A percentile compares a stretch with the other conserved stretches of the same genome.
Conservation (phyloP, 1,284 basidiomycete genomes). For the Fomitopsis betulina region DNA sequence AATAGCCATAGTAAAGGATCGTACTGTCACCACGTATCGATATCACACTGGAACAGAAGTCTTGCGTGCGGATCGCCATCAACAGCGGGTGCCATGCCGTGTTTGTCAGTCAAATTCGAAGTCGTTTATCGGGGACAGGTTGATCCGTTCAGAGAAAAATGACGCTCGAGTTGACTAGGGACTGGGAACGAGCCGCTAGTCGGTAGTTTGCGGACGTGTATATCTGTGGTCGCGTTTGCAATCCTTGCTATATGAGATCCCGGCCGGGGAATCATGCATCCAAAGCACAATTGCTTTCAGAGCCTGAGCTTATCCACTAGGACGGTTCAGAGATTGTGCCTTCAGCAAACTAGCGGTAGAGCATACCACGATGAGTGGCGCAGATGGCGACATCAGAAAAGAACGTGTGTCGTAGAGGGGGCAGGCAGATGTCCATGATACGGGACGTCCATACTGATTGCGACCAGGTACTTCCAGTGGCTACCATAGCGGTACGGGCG, state of each 20-base stretch:
- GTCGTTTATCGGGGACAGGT: not conserved
- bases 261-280: too few species aligned
- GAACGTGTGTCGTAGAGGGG: not conserved
- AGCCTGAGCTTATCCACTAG: too few species aligned
- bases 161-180: not conserved
- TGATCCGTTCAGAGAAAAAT: not conserved
- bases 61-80: not conserved
- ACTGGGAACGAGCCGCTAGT: not conserved
- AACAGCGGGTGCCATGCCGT: not conserved
- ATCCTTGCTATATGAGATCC: too few species aligned
- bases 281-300: too few species aligned
- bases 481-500: not conserved
- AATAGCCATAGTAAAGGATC: not conserved
- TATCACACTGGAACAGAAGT: not conserved
- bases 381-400: not conserved
- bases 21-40: not conserved
- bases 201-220: too few species aligned
- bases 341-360: too few species aligned
- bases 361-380: too few species aligned
- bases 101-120: not conserved
- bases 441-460: not conserved
- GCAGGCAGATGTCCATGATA: not conserved
- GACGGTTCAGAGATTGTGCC: too few species aligned
- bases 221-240: too few species aligned
- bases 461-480: not conserved